Conservation (phyloP, 345 rosid species). For the Garcia nutans region DNA sequence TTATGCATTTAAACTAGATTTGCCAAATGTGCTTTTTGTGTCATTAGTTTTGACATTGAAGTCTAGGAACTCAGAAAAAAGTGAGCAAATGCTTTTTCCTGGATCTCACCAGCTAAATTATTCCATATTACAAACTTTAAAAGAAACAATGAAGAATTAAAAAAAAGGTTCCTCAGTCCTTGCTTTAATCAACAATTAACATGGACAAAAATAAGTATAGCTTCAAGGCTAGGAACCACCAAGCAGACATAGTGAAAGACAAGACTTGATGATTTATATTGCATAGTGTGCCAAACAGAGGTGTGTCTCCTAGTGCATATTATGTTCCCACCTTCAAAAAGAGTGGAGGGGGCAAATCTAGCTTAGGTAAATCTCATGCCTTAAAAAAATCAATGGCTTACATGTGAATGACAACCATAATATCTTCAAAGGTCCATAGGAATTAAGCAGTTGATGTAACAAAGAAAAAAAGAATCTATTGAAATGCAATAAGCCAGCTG, state of each 20-base stretch:
- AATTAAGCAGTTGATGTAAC: not conserved
- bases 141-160: not conserved
- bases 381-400: not conserved
- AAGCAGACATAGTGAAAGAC: not conserved
- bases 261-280: not conserved
- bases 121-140: not conserved
- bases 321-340: not conserved
- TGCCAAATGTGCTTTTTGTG: not conserved
- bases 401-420: not conserved
- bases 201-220: too few species aligned
- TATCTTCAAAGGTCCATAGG: not conserved
- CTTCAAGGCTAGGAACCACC: not conserved
- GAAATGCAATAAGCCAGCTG: too few species aligned
- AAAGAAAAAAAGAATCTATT: conserved; percentile 4
- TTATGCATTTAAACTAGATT: not conserved
- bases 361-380: not conserved
- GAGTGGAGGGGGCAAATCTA: not conserved
- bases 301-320: not conserved
- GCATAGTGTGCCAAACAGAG: not conserved
- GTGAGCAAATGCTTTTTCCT: not conserved
- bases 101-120: not conserved
- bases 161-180: too few species aligned
- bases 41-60: not conserved
- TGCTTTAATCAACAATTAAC: too few species aligned
- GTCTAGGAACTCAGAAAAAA: not conserved